Percentiles rank a stretch among this genome's conserved stretches.
phyloP scores from a whole-genome alignment of 2,329 filamentous ascomycete genomes.

The Ceratocystiopsis brevicomis region DNA sequence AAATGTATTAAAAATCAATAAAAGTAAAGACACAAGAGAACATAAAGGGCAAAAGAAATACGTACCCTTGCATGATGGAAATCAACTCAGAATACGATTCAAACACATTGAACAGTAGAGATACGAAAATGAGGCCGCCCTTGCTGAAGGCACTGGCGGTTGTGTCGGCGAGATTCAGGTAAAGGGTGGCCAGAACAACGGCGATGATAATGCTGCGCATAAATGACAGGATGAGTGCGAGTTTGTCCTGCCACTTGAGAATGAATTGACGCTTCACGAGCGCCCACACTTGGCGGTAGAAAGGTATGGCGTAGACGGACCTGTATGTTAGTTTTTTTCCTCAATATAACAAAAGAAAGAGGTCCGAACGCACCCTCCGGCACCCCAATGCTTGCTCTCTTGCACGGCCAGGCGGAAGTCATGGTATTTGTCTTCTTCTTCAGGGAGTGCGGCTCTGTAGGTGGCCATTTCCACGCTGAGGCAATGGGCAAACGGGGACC shows the following conservation, averaged over 20 bases:
- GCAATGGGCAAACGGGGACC: conserved; percentile 37
- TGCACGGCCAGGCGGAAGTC: conserved; percentile 59
- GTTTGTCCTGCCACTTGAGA: conserved; percentile 72
- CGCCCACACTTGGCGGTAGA: conserved; percentile 66
- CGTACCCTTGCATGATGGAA: conserved; percentile 37
- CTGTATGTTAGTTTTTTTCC: conserved; percentile 15
- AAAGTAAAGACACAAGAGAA: too few relatives aligned
- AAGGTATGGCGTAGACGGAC: conserved; percentile 69
- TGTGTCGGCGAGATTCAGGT: conserved; percentile 46
- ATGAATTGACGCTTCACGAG: conserved; percentile 70
- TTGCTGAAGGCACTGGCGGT: conserved; percentile 60
- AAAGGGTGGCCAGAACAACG: conserved; percentile 64
- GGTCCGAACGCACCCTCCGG: conserved; percentile 14
- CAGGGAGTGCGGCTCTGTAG: conserved; percentile 45
- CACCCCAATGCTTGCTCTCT: conserved; percentile 60
- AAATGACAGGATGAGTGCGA: conserved; percentile 59
- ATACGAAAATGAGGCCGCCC: conserved; percentile 63
- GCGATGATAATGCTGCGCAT: conserved; percentile 48
- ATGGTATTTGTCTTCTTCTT: conserved; percentile 48
- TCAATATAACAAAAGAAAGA: too few relatives aligned
- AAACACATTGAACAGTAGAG: conserved; percentile 73
- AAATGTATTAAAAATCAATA: too few relatives aligned
- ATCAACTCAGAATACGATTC: conserved; percentile 65
- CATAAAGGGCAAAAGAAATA: neutral
- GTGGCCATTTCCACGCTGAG: conserved; percentile 46